Evolutionary conservation across 2,329 filamentous ascomycete genomes (phyloP), one percentile per base, ranked within the genome.

Genomic region (Magnaporthiopsis incrustans): DNA sequence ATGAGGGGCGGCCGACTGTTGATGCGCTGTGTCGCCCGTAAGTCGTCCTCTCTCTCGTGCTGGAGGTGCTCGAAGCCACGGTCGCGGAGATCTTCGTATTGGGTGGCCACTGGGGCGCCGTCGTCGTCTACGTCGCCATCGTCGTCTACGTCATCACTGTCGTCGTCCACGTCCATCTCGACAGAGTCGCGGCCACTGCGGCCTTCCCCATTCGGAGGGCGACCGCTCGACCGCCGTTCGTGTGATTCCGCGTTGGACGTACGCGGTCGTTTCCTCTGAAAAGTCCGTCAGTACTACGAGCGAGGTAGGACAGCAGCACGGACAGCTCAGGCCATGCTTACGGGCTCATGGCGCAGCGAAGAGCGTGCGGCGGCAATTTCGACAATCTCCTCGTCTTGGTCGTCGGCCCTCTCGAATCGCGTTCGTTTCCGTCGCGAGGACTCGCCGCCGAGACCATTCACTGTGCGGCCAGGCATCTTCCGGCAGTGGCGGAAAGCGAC

Each of bases 11-110:
- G 79, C 18, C 79, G 81, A 67, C 77, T 81, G 64, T 81, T 79
- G 30, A 91, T 78, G 33, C 83, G 82, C 71, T 90, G 87, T 12
- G 87, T 90, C 33, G 88, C 87, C 61, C 81, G 80, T 63, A 84
- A 75, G 70, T 90, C 87, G 68, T 89, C 86, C 67, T 78, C 74
- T 15, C 85, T 83, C 50, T 80, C 77, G 64, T 88, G 74, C 33
- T 80, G 74, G 6, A 89, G 74, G 70, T 89, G 85, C 61, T 76
- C 77, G 67, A 85, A 89, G 61, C 81, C 81, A 59, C 78, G 78
- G 72, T 89, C 86, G 65, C 86, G 80, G 74, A 85, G 78, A 12
- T 82, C 71, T 67, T 88, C 86, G 71, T 88, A 89, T 67, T 88
- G 85, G 0, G 85, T 86, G 57, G 80, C 79, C 0, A 81, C 76